phyloP scores from a whole-genome alignment of 495 filamentous ascomycete genomes.

The Parathielavia hyrcaniae region DNA sequence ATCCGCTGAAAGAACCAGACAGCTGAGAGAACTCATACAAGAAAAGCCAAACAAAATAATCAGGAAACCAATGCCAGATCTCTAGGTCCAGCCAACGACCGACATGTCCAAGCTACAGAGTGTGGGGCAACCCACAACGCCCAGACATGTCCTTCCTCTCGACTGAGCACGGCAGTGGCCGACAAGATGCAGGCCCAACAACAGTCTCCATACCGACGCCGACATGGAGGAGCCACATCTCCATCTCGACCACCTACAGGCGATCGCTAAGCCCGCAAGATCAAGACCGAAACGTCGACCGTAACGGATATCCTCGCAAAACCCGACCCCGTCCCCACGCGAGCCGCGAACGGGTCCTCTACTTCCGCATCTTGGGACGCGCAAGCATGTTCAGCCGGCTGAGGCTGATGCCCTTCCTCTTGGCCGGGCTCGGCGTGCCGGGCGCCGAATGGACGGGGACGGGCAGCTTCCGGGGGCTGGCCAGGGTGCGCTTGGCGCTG shows the following conservation, averaged over 20 bases:
- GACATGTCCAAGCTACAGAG: conserved; percentile 9
- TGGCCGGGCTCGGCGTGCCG: conserved; percentile 39
- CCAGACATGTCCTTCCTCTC: neutral
- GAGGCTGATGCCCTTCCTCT: conserved; percentile 45
- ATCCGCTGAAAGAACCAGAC: neutral
- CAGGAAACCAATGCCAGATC: neutral
- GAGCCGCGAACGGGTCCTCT: conserved; percentile 2
- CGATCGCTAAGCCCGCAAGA: neutral
- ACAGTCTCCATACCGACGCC: no score
- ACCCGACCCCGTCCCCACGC: neutral
- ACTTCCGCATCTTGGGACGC: conserved; percentile 47
- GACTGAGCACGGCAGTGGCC: neutral
- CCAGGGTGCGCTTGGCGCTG: conserved; percentile 21
- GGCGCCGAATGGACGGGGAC: conserved; percentile 4
- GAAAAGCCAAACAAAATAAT: conserved; percentile 1
- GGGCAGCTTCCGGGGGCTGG: conserved; percentile 18
- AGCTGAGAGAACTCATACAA: conserved; percentile 6
- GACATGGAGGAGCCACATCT: no score
- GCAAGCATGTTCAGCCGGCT: conserved; percentile 50
- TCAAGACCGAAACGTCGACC: neutral
- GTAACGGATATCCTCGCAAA: neutral
- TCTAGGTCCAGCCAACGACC: neutral
- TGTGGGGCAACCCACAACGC: conserved; percentile 19
- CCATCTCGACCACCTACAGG: no score
- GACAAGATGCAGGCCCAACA: no score